Evolutionary conservation across 108 stramenopile genomes (phyloP).

Genomic region (Nitzschia inconspicua): DNA sequence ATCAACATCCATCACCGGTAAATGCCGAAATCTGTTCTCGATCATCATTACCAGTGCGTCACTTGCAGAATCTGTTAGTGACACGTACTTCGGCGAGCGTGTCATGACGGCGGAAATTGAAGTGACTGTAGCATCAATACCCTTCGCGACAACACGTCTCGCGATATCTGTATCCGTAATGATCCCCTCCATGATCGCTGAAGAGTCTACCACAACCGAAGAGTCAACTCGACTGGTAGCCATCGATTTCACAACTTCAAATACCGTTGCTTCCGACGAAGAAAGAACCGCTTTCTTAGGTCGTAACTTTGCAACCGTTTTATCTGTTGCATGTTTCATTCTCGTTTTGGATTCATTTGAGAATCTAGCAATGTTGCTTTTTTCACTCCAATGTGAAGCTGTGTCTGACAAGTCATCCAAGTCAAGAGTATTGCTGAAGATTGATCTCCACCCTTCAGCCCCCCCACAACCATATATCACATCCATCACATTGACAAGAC

Average conservation of each 20-base stretch:
- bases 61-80: conserved; percentile 72
- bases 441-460: conserved; percentile 85
- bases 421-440: conserved; percentile 69
- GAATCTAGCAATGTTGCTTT: not conserved
- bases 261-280: conserved; percentile 30
- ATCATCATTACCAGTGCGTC: conserved; percentile 94
- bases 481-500: conserved; percentile 95
- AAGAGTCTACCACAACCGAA: conserved; percentile 50
- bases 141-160: conserved; percentile 79
- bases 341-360: not conserved
- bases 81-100: conserved; percentile 79
- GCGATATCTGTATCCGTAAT: conserved; percentile 85
- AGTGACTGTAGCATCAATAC: conserved; percentile 49
- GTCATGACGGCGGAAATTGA: conserved; percentile 83
- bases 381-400: conserved; percentile 16
- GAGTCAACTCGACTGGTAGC: conserved; percentile 68
- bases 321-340: conserved; percentile 20
- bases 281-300: conserved; percentile 64
- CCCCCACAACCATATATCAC: conserved; percentile 84
- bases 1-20: conserved; percentile 81
- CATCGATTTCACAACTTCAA: conserved; percentile 57
- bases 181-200: conserved; percentile 69
- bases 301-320: conserved; percentile 58
- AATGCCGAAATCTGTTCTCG: conserved; percentile 91
- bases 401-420: conserved; percentile 60